Evolutionary conservation across 768 basidiomycete genomes (phyloP).

Genomic region (Phaeotremella skinneri): DNA sequence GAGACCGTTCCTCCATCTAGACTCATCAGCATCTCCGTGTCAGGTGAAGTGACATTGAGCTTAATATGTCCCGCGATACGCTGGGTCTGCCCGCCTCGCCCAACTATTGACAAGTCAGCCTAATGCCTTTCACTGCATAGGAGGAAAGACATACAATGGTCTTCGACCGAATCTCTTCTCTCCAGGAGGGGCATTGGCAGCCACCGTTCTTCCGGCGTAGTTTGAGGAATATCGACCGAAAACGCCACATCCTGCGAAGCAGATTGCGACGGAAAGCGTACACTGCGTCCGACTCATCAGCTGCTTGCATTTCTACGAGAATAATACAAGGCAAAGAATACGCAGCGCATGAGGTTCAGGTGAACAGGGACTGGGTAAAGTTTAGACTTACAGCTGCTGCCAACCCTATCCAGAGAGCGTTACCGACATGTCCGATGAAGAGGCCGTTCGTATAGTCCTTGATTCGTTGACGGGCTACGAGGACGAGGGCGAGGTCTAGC

Average conservation of each 20-base stretch:
- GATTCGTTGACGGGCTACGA: constrained; percentile 30
- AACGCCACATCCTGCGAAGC: constrained; percentile 36
- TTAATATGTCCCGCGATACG: too few species aligned
- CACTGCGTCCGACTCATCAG: too few species aligned
- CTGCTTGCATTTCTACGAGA: background rate
- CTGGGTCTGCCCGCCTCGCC: too few species aligned
- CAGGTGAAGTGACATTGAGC: too few species aligned
- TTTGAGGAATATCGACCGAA: constrained; percentile 35
- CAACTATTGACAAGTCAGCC: too few species aligned
- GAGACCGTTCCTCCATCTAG: too few species aligned
- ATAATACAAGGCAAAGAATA: background rate
- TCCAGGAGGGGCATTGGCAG: background rate
- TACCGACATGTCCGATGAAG: constrained; percentile 29
- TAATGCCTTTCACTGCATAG: too few species aligned
- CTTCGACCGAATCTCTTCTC: background rate
- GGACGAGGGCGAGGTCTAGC: constrained; percentile 34
- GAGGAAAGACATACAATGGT: background rate
- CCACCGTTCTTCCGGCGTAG: background rate
- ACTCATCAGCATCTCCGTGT: too few species aligned
- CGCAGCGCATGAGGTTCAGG: background rate
- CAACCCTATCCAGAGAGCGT: constrained; percentile 40
- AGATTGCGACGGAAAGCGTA: constrained; percentile 30
- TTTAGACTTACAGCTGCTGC: constrained; percentile 17
- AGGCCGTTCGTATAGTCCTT: constrained; percentile 22
- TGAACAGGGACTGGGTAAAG: background rate